These are phyloP conservation scores for Fagopyrum homotropicum DNA, from an alignment of 148 eudicot species.

Conservation along the genomic window DNA sequence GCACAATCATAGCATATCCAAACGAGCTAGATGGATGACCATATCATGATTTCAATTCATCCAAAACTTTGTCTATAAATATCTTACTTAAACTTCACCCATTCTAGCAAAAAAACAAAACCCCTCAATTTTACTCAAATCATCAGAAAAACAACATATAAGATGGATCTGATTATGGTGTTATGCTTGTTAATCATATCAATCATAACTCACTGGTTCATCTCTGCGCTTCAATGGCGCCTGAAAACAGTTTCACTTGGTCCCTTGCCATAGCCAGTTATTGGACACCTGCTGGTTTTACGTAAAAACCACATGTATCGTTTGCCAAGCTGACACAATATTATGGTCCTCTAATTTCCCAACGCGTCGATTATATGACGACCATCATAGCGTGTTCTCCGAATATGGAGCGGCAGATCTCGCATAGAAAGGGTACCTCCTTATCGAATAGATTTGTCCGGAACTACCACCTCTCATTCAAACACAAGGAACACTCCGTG, in stretches of 20 bases:
- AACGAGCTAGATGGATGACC: too few species aligned
- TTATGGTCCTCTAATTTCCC: conserved; percentile 8
- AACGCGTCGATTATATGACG: background rate
- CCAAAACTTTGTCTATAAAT: too few species aligned
- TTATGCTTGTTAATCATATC: background rate
- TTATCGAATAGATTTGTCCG: conserved; percentile 9
- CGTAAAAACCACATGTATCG: conserved; percentile 7
- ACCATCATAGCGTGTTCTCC: conserved; percentile 5
- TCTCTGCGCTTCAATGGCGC: background rate
- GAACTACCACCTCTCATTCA: background rate
- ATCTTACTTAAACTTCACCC: too few species aligned
- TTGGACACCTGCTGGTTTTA: conserved; percentile 3
- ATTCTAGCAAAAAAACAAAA: too few species aligned
- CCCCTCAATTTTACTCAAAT: too few species aligned
- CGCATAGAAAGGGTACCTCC: conserved; percentile 2
- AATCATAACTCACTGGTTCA: background rate
- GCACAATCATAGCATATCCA: too few species aligned
- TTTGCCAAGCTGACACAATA: background rate
- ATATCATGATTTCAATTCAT: too few species aligned
- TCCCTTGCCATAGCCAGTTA: conserved; percentile 6
- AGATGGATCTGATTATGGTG: background rate
- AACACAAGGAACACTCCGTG: background rate
- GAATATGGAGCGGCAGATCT: background rate
- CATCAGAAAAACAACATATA: background rate
- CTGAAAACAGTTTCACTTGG: conserved; percentile 5